Conservation (phyloP, 2,329 filamentous ascomycete genomes). For the Trichoderma semiorbis region DNA sequence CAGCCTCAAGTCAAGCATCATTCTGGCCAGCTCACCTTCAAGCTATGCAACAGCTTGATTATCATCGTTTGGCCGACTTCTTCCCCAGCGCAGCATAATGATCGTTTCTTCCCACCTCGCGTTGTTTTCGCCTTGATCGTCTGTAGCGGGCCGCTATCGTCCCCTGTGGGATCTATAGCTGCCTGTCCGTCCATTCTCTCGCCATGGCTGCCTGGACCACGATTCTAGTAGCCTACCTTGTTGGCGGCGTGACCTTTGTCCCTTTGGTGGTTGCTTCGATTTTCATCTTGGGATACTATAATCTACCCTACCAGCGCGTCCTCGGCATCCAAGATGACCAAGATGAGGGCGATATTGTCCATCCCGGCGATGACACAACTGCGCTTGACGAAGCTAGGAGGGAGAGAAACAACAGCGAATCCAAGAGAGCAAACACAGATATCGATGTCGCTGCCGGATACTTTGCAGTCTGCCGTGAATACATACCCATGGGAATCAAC, state of each 20-base stretch:
- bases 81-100: slow-evolving; percentile 7
- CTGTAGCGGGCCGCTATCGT: slow-evolving; percentile 1
- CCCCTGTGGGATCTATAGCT: neutral
- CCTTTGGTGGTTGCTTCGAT: slow-evolving; percentile 64
- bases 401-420: slow-evolving; percentile 47
- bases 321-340: slow-evolving; percentile 29
- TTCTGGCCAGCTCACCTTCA: slow-evolving; percentile 7
- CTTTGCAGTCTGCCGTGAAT: slow-evolving; percentile 93
- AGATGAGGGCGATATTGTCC: slow-evolving; percentile 43
- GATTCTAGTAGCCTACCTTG: slow-evolving; percentile 72
- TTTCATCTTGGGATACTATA: slow-evolving; percentile 65
- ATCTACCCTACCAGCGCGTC: slow-evolving; percentile 55
- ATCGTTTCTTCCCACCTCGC: neutral
- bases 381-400: slow-evolving; percentile 61
- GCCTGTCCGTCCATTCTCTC: neutral
- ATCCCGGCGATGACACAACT: slow-evolving; percentile 61
- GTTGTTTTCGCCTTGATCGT: slow-evolving; percentile 6
- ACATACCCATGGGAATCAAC: slow-evolving; percentile 86
- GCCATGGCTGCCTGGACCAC: slow-evolving; percentile 47
- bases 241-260: slow-evolving; percentile 85
- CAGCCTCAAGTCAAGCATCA: slow-evolving; percentile 7
- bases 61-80: neutral
- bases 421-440: slow-evolving; percentile 58
- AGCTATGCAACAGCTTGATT: neutral
- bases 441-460: slow-evolving; percentile 83